phyloP scores from a whole-genome alignment of 2,329 filamentous ascomycete genomes.

The Grosmannia penicillata region DNA sequence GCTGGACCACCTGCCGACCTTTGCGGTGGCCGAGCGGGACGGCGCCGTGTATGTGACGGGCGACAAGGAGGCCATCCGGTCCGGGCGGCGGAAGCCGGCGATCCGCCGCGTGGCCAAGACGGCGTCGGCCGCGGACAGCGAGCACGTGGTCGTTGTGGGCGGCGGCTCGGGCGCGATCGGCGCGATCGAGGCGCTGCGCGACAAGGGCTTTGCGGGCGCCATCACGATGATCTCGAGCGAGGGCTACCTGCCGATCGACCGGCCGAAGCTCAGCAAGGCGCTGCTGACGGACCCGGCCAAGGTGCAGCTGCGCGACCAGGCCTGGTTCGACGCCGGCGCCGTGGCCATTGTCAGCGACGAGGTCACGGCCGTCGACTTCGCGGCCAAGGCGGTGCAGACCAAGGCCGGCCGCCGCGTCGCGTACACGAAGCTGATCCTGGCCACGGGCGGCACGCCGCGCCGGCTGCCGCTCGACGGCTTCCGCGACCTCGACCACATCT shows the following conservation, averaged over 20 bases:
- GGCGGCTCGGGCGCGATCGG: conserved; percentile 77
- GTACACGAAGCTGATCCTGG: conserved; percentile 82
- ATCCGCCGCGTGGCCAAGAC: conserved; percentile 50
- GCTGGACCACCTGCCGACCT: conserved; percentile 70
- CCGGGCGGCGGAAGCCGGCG: conserved; percentile 57
- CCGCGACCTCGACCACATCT: conserved; percentile 76
- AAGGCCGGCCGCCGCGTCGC: conserved; percentile 53
- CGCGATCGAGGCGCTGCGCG: conserved; percentile 66
- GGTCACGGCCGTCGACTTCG: conserved; percentile 66
- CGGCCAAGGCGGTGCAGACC: conserved; percentile 57
- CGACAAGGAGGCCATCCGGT: conserved; percentile 64
- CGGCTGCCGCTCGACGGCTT: conserved; percentile 70
- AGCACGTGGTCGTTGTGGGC: conserved; percentile 73
- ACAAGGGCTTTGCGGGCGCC: conserved; percentile 62
- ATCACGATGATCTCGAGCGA: conserved; percentile 78
- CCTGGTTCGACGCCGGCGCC: conserved; percentile 56
- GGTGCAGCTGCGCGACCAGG: conserved; percentile 58
- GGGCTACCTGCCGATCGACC: conserved; percentile 76
- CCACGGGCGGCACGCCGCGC: conserved; percentile 69
- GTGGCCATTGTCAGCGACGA: conserved; percentile 45
- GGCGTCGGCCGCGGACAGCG: conserved; percentile 27
- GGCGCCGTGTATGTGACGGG: conserved; percentile 74
- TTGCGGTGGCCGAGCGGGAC: conserved; percentile 66
- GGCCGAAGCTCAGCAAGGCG: conserved; percentile 91
- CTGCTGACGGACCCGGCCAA: conserved; percentile 70